Base-by-base conservation (phyloP, 345 rosid species). In the Turritis glabra region DNA sequence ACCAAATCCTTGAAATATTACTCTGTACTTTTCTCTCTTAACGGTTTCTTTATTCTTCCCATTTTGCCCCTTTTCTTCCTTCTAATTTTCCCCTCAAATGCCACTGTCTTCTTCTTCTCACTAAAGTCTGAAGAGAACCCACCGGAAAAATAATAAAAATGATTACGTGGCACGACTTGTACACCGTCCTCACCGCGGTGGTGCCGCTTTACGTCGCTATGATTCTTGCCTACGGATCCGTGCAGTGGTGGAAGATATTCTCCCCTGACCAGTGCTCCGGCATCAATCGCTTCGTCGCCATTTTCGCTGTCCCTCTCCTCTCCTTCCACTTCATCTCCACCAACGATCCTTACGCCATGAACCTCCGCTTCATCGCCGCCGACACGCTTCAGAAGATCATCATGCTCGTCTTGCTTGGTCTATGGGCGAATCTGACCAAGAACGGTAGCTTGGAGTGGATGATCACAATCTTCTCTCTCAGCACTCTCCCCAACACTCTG, bases 201-300 rank as follows among this genome's bases (percentile, higher is more conserved):
- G 81, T 90, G 22, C 98, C 98, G 1, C 88, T 94, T 1, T 92
- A 94, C 73, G 97, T 91, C 65, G 98, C 98, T 37, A 93, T 93
- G 98, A 79, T 91, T 61, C 76, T 93, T 21, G 98, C 98, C 2
- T 94, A 90, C 60, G 97, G 98, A 19, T 94, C 98, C 21, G 98
- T 94, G 8, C 91, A 89, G 44, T 94, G 97, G 98, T 94, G 98
- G 97, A 89, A 87, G 69, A 94, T 94, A 26, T 94, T 94, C 81
- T 77, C 93, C 0, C 96, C 97, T 0, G 97, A 91, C 66, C 98
- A 94, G 57, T 94, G 98, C 82, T 94, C 98, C 18, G 98, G 98
- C 9, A 94, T 94, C 84, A 94, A 94, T 74, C 90, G 97, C 18
- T 91, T 94, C 69, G 98, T 91, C 14, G 98, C 98, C 37, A 80